Base-by-base conservation (phyloP, 768 basidiomycete species). In the Dioszegia crocea region DNA sequence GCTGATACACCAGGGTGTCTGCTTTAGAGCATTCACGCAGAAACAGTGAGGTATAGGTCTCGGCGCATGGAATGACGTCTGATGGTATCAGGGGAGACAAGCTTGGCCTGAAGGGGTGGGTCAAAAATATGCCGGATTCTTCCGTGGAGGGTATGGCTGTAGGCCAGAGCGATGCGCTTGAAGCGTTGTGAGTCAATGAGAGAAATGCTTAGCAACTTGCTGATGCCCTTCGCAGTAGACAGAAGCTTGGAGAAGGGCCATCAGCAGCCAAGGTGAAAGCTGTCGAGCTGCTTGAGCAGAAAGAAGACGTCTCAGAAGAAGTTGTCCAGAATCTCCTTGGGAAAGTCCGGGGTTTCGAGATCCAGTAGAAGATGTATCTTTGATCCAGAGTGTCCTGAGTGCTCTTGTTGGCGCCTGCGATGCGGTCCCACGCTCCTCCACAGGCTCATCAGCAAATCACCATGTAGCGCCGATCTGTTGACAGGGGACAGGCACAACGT, bases 121-220 rank as follows among this genome's bases (percentile, higher is more conserved):
- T 66, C 19, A 61, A 65, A 29, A 76, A 76, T 60, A 65, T 70
- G 23, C 66, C 70, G 17, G 74, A 76, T 52, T 53, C 56, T 8
- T 65, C 62, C 30, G 74, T 76, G 17, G 67, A 76, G 43, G 74
- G 74, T 3, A 63, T 71, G 1, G 74, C 68, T 16, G 61, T 68
- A 3, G 74, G 71, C 5, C 45, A 60, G 17, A 36, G 40, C 23
- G 66, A 69, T 5, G 64, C 69, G 27, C 44, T 76, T 43, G 33
- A 67, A 17, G 54, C 61, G 26, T 76, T 76, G 74, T 75, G 54
- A 52, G 66, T 4, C 14, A 31, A 16, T 41, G 39, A n/a, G n/a
- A n/a, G n/a, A n/a, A n/a, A n/a, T 23, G 14, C 19, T 27, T 2
- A 23, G 21, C n/a, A 10, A 3, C n/a, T 16, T 30, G 16, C 29